Conservation (phyloP, 768 basidiomycete genomes). For the Russula foetens region DNA sequence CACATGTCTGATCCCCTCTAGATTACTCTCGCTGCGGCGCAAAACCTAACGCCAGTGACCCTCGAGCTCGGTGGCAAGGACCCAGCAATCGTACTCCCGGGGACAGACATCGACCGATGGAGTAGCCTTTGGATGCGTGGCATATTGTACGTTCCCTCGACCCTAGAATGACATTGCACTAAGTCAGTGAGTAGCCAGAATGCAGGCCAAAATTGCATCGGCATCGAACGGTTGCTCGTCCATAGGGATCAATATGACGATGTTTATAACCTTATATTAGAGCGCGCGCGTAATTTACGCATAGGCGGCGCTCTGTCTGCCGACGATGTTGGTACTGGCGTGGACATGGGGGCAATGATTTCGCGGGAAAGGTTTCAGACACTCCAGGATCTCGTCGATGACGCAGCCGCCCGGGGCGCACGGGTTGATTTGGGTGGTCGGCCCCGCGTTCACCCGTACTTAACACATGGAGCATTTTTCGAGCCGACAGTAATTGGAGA, state of each 20-base stretch:
- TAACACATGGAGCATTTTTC: constrained; percentile 75
- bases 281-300: constrained; percentile 64
- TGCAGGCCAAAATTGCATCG: constrained; percentile 94
- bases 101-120: constrained; percentile 76
- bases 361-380: constrained; percentile 37
- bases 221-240: constrained; percentile 88
- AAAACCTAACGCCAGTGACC: constrained; percentile 83
- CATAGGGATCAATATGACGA: constrained; percentile 70
- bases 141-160: constrained; percentile 58
- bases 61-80: constrained; percentile 96
- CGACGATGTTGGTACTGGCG: constrained; percentile 61
- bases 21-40: constrained; percentile 79
- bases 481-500: constrained; percentile 80
- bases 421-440: constrained; percentile 54
- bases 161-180: background rate
- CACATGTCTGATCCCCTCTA: constrained; percentile 25
- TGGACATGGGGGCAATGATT: constrained; percentile 68
- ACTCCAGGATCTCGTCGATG: constrained; percentile 57
- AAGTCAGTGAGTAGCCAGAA: constrained; percentile 57
- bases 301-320: constrained; percentile 66
- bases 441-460: constrained; percentile 54
- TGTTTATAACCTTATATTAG: constrained; percentile 54
- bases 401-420: constrained; percentile 66
- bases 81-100: constrained; percentile 81
- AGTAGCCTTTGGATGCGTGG: constrained; percentile 83